A percentile compares a stretch with the other conserved stretches of the same genome.
Conservation (phyloP, 768 basidiomycete genomes). For the Fistulinella prunicolor region DNA sequence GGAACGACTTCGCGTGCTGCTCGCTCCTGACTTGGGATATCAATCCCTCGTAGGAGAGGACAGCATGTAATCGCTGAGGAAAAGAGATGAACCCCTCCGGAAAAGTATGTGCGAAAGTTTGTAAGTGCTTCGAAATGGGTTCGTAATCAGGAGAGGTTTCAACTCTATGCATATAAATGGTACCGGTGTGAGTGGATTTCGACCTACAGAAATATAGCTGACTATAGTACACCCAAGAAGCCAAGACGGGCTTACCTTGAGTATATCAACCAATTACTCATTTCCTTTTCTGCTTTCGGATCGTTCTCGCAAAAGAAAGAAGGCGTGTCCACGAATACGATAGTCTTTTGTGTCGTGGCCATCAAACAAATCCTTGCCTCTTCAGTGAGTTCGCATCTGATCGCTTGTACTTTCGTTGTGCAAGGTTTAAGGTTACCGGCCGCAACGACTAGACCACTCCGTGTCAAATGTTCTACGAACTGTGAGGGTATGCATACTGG, state of each 20-base stretch:
- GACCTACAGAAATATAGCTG: conserved; percentile 1
- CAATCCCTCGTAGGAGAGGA: conserved; percentile 10
- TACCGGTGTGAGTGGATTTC: conserved; percentile 5
- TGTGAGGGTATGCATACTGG: neutral
- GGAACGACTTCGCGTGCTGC: too few relatives aligned
- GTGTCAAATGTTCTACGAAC: conserved; percentile 12
- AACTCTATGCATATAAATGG: conserved; percentile 17
- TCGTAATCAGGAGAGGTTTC: neutral
- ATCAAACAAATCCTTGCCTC: neutral
- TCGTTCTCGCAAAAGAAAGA: conserved; percentile 8
- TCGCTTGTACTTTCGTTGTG: conserved; percentile 3
- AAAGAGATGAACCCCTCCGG: neutral
- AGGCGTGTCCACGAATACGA: conserved; percentile 25
- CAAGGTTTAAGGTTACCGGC: neutral
- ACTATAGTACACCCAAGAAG: neutral
- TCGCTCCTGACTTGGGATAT: too few relatives aligned
- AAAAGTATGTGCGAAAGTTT: conserved; percentile 6
- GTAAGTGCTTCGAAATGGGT: conserved; percentile 1
- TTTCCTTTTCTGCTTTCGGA: neutral
- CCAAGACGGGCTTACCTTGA: conserved; percentile 1
- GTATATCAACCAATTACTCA: conserved; percentile 4
- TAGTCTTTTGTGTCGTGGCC: neutral
- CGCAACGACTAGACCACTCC: neutral
- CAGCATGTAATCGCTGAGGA: conserved; percentile 1
- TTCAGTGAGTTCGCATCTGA: conserved; percentile 6